Evolutionary conservation across 2,329 filamentous ascomycete genomes (phyloP).

Genomic region (Talaromyces sp.): DNA sequence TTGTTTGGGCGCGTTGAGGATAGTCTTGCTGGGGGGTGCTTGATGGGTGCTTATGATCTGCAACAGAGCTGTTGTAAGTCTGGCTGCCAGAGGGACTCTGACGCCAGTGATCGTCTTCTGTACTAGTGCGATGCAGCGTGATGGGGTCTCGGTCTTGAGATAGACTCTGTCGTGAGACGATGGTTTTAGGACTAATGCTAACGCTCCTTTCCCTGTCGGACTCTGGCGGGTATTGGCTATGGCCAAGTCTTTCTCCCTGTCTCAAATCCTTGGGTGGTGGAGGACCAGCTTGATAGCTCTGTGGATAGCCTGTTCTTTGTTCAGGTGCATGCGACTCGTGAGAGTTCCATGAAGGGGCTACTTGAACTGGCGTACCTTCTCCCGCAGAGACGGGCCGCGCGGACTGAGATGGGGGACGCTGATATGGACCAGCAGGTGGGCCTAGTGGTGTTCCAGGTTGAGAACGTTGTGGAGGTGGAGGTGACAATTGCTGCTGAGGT

Average conservation of each 20-base stretch:
- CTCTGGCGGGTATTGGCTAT: constrained; percentile 42
- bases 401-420: constrained; percentile 33
- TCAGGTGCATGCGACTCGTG: constrained; percentile 28
- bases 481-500: constrained; percentile 35
- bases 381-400: constrained; percentile 35
- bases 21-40: constrained; percentile 15
- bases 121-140: constrained; percentile 21
- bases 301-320: constrained; percentile 25
- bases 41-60: constrained; percentile 12
- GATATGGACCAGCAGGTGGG: constrained; percentile 35
- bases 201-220: constrained; percentile 64
- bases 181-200: constrained; percentile 74
- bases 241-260: constrained; percentile 22
- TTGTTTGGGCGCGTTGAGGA: constrained; percentile 6
- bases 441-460: constrained; percentile 47
- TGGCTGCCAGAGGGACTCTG: constrained; percentile 23
- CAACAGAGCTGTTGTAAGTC: constrained; percentile 17
- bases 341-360: constrained; percentile 30
- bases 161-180: constrained; percentile 28
- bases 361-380: constrained; percentile 27
- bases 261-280: constrained; percentile 40
- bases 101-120: constrained; percentile 26
- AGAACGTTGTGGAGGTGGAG: constrained; percentile 33
- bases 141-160: constrained; percentile 23
- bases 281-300: constrained; percentile 23